These are phyloP conservation scores for Lactarius hatsudake DNA, from an alignment of 768 basidiomycete species.

Conservation along the genomic window DNA sequence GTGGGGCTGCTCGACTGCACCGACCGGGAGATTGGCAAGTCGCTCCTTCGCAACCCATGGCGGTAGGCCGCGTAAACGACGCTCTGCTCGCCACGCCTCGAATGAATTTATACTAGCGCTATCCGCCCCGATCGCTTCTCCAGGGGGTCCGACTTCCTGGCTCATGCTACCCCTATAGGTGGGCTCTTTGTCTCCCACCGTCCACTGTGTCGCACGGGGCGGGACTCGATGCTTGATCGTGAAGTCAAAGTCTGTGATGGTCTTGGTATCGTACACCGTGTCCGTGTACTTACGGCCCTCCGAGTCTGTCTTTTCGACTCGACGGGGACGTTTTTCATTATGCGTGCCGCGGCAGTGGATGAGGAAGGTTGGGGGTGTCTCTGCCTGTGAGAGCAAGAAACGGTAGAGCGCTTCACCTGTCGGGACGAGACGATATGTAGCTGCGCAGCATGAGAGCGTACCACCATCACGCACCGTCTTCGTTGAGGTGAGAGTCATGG, in stretches of 20 bases:
- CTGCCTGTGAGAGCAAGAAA: slow-evolving; percentile 63
- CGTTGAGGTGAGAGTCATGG: slow-evolving; percentile 67
- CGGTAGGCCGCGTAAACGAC: slow-evolving; percentile 47
- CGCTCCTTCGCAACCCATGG: slow-evolving; percentile 40
- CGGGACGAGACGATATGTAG: background rate
- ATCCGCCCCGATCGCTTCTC: slow-evolving; percentile 41
- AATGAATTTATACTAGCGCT: slow-evolving; percentile 43
- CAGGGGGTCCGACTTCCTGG: slow-evolving; percentile 47
- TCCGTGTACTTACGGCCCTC: slow-evolving; percentile 37
- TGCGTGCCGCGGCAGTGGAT: slow-evolving; percentile 57
- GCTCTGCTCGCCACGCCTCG: slow-evolving; percentile 46
- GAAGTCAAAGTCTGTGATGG: slow-evolving; percentile 68
- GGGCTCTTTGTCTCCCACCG: slow-evolving; percentile 59
- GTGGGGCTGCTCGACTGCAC: slow-evolving; percentile 4
- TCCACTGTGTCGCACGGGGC: slow-evolving; percentile 50
- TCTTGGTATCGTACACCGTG: slow-evolving; percentile 55
- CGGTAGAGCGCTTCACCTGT: slow-evolving; percentile 70
- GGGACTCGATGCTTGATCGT: slow-evolving; percentile 49
- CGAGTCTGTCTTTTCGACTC: slow-evolving; percentile 39
- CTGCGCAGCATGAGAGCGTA: slow-evolving; percentile 11
- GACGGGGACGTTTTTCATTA: slow-evolving; percentile 48
- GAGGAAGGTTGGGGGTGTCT: slow-evolving; percentile 42
- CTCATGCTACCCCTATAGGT: slow-evolving; percentile 64
- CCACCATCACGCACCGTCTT: slow-evolving; percentile 47
- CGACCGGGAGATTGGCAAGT: slow-evolving; percentile 3